A percentile compares a stretch with the other conserved stretches of the same genome.
Evolutionary conservation across 2,329 filamentous ascomycete species (phyloP).

Genomic region (Neurospora sp.): DNA sequence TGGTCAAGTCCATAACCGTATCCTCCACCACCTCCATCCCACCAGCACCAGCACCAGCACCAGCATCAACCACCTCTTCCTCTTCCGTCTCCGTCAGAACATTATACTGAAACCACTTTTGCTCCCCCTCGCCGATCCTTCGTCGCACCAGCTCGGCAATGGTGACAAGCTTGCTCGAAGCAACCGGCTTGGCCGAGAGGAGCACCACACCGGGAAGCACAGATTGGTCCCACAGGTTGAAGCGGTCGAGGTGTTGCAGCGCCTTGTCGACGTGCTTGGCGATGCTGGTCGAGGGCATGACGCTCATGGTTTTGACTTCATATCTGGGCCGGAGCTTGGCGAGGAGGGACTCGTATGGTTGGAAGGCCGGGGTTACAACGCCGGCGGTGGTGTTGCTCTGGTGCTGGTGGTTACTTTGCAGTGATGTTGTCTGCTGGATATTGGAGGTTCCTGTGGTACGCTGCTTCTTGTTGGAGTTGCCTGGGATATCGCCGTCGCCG

Average conservation of each 20-base stretch:
- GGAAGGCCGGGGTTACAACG: slow-evolving; percentile 18
- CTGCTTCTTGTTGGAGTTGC: slow-evolving; percentile 2
- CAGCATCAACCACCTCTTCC: slow-evolving; percentile 17
- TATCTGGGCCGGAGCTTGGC: slow-evolving; percentile 34
- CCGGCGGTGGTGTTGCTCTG: not conserved
- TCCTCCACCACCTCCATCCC: slow-evolving; percentile 27
- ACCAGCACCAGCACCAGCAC: not conserved
- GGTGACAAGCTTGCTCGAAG: slow-evolving; percentile 56
- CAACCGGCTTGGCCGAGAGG: slow-evolving; percentile 38
- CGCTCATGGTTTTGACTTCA: slow-evolving; percentile 40
- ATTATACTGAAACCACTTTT: slow-evolving; percentile 47
- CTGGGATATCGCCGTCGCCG: not conserved
- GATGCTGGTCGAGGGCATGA: slow-evolving; percentile 52
- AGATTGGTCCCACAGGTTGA: slow-evolving; percentile 16
- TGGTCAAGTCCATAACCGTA: slow-evolving; percentile 25
- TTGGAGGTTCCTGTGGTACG: not conserved
- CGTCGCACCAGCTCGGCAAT: slow-evolving; percentile 57
- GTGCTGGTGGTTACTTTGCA: not conserved
- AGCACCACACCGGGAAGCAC: slow-evolving; percentile 30
- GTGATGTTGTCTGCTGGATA: not conserved
- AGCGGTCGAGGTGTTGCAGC: slow-evolving; percentile 32
- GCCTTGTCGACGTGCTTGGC: slow-evolving; percentile 39
- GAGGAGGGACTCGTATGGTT: slow-evolving; percentile 33
- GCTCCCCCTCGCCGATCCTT: slow-evolving; percentile 36
- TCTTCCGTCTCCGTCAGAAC: slow-evolving; percentile 39